Percentiles rank a stretch among this genome's conserved stretches.
Evolutionary conservation across 495 filamentous ascomycete genomes (phyloP).

Genomic region (Hypoxylon trugodes): DNA sequence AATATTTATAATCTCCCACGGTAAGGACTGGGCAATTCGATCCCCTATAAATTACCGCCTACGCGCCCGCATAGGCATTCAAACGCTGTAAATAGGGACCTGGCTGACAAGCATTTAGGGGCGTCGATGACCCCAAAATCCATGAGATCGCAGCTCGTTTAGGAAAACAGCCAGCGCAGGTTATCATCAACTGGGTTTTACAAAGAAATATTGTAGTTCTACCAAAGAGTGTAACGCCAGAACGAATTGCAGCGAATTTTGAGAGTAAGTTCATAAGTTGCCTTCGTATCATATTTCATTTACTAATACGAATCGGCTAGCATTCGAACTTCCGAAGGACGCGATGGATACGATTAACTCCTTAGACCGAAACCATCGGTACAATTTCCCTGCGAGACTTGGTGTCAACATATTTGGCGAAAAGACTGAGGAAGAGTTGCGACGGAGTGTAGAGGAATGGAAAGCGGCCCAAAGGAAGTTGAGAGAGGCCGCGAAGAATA

Average conservation of each 20-base stretch:
- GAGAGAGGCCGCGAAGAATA: not conserved
- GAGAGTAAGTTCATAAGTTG: slow-evolving; percentile 39
- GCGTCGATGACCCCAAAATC: slow-evolving; percentile 52
- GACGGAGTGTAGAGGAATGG: slow-evolving; percentile 55
- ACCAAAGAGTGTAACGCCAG: slow-evolving; percentile 68
- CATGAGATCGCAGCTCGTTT: slow-evolving; percentile 54
- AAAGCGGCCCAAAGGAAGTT: slow-evolving; percentile 50
- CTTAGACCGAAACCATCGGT: slow-evolving; percentile 56
- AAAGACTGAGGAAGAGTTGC: slow-evolving; percentile 55
- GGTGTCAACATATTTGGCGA: slow-evolving; percentile 62
- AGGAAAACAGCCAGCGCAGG: slow-evolving; percentile 57
- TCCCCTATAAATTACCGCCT: too few relatives aligned
- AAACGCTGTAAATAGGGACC: not conserved
- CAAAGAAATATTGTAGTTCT: slow-evolving; percentile 63
- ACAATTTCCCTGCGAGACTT: slow-evolving; percentile 62
- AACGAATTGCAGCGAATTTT: slow-evolving; percentile 67
- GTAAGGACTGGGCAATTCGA: too few relatives aligned
- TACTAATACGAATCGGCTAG: not conserved
- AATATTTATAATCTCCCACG: slow-evolving; percentile 56
- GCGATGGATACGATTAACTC: slow-evolving; percentile 56
- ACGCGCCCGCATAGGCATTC: too few relatives aligned
- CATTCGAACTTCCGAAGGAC: slow-evolving; percentile 56
- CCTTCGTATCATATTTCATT: not conserved
- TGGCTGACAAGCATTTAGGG: slow-evolving; percentile 28
- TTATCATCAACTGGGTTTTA: slow-evolving; percentile 62